A percentile compares a stretch with the other conserved stretches of the same genome.
phyloP scores from a whole-genome alignment of 768 basidiomycete species.

The Mycena kentingensis region DNA sequence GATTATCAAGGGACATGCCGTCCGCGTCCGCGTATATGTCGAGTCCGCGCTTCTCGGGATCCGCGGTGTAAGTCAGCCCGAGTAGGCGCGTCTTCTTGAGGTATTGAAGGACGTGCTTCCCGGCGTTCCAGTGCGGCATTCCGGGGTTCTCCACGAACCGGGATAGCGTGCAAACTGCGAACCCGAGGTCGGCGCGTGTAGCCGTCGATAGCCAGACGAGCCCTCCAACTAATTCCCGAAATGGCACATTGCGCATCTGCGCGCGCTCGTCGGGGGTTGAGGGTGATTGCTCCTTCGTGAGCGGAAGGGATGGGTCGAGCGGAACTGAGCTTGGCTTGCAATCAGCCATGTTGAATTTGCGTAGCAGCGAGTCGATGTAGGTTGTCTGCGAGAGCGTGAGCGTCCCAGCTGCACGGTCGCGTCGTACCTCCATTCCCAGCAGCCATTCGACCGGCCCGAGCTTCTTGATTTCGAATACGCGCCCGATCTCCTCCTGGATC shows the following conservation, averaged over 20 bases:
- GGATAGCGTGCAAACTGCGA: background rate
- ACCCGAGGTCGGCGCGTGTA: background rate
- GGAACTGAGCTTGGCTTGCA: background rate
- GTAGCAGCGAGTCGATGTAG: slow-evolving; percentile 30
- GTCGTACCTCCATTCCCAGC: slow-evolving; percentile 33
- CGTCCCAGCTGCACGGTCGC: slow-evolving; percentile 13
- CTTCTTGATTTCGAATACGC: slow-evolving; percentile 31
- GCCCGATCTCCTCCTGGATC: slow-evolving; percentile 25
- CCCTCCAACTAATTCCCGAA: background rate
- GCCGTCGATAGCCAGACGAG: background rate
- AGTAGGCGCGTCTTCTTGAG: background rate
- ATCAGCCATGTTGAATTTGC: slow-evolving; percentile 12
- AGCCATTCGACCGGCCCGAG: slow-evolving; percentile 30
- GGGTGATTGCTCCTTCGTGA: background rate
- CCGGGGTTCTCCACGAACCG: background rate
- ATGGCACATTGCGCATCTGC: background rate
- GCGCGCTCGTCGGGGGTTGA: background rate
- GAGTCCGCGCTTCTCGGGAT: background rate
- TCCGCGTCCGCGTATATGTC: background rate
- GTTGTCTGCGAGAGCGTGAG: slow-evolving; percentile 31
- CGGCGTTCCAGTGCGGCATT: background rate
- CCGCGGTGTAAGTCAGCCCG: background rate
- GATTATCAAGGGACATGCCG: background rate
- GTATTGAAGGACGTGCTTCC: background rate
- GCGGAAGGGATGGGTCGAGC: background rate